Base-by-base conservation (phyloP, 179 eudicot species). In the Carnegiea gigantea region DNA sequence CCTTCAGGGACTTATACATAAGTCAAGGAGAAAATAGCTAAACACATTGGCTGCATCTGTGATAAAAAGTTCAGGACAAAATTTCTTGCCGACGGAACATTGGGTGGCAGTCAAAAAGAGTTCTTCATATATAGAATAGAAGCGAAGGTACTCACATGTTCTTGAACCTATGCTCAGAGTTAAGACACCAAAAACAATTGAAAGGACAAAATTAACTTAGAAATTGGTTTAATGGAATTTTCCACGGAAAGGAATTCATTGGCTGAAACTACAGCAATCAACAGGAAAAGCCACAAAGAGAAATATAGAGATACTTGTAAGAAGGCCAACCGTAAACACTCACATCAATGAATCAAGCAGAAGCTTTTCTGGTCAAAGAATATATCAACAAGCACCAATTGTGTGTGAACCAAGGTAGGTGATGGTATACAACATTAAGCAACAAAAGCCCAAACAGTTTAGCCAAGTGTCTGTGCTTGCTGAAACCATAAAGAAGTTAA, bases 1-100 rank as follows among this genome's bases (percentile, higher is more conserved):
- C 99, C 98, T 92, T 97, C 97, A 75, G 99, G 88, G 86, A 91
- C 94, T 84, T 97, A 86, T 80, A 82, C 79, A 86, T 40, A 44
- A 81, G 94, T 97, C 90, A 97, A 97, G 98, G 91, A 70, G 40
- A 36, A 36, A 30, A 70, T 1, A n/a, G 13, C 68, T 24, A 62
- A 62, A 3, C 67, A 9, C 20, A 44, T 62, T 40, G 17, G 83
- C 59, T 67, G 40, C 24, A 38, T 59, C 62, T 30, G 24, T 76
- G 73, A 44, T 48, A 24, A 62, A 8, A 77, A 36, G 12, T n/a
- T 23, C 62, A 38, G 57, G 73, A 23, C 72, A 43, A 30, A 23
- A 46, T 24, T 76, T 24, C n/a, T 57, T 15, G 23, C 5, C 4
- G 15, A 81, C 18, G 10, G 48, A 21, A 62, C 60, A n/a, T 24